phyloP scores from a whole-genome alignment of 371 early-diverging fungal genomes.

The Mortierella sp. region DNA sequence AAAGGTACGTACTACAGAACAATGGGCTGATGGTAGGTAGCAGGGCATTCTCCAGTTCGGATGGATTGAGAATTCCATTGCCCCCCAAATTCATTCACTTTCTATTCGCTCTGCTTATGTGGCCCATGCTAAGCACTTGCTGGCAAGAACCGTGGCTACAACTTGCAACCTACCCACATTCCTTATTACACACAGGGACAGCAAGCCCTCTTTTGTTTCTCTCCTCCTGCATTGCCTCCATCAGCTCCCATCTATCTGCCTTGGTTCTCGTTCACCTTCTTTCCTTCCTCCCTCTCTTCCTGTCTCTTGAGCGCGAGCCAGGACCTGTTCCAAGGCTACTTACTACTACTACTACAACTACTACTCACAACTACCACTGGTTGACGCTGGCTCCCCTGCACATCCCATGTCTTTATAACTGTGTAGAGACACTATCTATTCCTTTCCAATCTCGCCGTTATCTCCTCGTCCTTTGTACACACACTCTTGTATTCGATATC shows the following conservation, averaged over 20 bases:
- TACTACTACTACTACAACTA: background rate
- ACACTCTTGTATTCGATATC: background rate
- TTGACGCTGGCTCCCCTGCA: too few species aligned
- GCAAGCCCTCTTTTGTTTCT: too few species aligned
- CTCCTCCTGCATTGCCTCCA: background rate
- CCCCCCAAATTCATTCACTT: conserved; percentile 1
- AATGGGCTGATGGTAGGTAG: background rate
- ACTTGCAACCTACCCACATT: conserved; percentile 1
- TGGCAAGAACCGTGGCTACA: too few species aligned
- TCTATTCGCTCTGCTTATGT: background rate
- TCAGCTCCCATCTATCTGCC: background rate
- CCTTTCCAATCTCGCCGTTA: conserved; percentile 3
- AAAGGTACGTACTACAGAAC: too few species aligned
- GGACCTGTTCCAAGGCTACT: background rate
- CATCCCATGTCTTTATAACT: background rate
- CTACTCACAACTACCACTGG: too few species aligned
- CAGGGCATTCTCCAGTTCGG: conserved; percentile 10
- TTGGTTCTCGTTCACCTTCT: background rate
- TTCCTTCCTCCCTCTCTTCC: background rate
- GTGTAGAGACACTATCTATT: background rate
- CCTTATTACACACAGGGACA: conserved; percentile 2
- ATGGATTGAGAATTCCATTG: conserved; percentile 30
- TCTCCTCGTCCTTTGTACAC: background rate
- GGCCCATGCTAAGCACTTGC: too few species aligned
- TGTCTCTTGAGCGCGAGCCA: conserved; percentile 1